Base-by-base conservation (phyloP, 169 alveolate genomes). In the Cryptosporidium canis region DNA sequence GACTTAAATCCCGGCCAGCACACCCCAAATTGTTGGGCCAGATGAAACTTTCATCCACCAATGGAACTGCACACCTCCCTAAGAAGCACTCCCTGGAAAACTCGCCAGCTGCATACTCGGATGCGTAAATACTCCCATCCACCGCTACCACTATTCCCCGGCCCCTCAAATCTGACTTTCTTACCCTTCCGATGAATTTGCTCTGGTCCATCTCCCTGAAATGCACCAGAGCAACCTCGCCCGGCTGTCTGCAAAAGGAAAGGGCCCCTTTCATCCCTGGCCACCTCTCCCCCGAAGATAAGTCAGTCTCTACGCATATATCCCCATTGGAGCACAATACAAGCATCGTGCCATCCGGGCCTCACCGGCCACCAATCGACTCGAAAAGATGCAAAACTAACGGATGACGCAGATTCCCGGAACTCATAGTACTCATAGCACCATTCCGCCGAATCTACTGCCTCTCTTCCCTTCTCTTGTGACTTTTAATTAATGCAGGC, bases 131-230 rank as follows among this genome's bases (percentile, higher is more conserved):
- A 47, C 58, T 29, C n/a, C 83, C 83, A 47, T 48, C 58, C 27
- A 48, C 16, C 47, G 31, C n/a, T 29, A 77, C 33, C 31, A 77
- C 18, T 35, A 41, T 18, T 14, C 87, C 63, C 8, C 58, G 18
- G 6, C 67, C 64, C 35, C 16, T 58, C 7, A 39, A 6, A 11
- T 14, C 2, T 16, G n/a, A 58, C 12, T 35, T 24, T 9, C 33
- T 18, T 14, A 55, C 14, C 11, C 16, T 31, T 24, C 87, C 87
- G 12, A 77, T 21, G 39, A 58, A 77, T 14, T 63, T 55, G 66
- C 87, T 77, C n/a, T 77, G 48, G 29, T 77, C 87, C 7, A 24
- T n/a, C 12, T 44, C 66, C 8, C 83, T 44, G 47, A 68, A 68
- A 47, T 68, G 47, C 1, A 68, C 41, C 2, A 48, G 6, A 24